phyloP scores from a whole-genome alignment of 306 rosid species.

The Cucurbita maxima region DNA sequence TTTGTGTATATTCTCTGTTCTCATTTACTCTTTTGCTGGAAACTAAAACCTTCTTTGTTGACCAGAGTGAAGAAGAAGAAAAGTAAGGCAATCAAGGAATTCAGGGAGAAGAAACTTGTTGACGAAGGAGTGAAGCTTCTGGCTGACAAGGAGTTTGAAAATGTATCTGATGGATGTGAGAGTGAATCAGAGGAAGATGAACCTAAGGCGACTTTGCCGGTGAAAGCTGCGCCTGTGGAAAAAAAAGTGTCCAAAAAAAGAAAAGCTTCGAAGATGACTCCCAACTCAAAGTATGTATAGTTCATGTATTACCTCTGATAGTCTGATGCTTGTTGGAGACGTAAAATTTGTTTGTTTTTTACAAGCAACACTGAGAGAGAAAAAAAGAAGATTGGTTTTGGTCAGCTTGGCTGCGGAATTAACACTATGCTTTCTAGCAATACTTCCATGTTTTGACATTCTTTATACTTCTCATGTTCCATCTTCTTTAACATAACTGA shows the following conservation, averaged over 20 bases:
- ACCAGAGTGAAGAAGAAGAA: slow-evolving; percentile 55
- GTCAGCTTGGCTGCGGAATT: no score
- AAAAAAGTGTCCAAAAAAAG: slow-evolving; percentile 44
- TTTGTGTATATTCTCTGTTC: neutral
- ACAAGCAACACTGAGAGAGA: neutral
- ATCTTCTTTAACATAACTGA: neutral
- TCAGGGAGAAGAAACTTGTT: slow-evolving; percentile 12
- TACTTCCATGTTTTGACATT: neutral
- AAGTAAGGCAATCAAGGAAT: slow-evolving; percentile 12
- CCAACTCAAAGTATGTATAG: slow-evolving; percentile 41
- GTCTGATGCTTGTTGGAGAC: neutral
- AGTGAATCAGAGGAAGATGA: slow-evolving; percentile 22
- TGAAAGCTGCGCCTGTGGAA: slow-evolving; percentile 15
- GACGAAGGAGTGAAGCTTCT: slow-evolving; percentile 32
- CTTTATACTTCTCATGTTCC: neutral
- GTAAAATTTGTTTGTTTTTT: neutral
- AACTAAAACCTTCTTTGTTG: neutral
- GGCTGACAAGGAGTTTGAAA: slow-evolving; percentile 32
- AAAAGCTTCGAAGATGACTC: slow-evolving; percentile 45
- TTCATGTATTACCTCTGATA: neutral
- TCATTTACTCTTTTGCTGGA: neutral
- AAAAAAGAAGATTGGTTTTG: no score
- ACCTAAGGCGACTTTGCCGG: slow-evolving; percentile 18
- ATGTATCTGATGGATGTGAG: slow-evolving; percentile 28
- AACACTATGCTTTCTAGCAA: no score